Evolutionary conservation across 495 filamentous ascomycete genomes (phyloP).

Genomic region (Physcia stellaris): DNA sequence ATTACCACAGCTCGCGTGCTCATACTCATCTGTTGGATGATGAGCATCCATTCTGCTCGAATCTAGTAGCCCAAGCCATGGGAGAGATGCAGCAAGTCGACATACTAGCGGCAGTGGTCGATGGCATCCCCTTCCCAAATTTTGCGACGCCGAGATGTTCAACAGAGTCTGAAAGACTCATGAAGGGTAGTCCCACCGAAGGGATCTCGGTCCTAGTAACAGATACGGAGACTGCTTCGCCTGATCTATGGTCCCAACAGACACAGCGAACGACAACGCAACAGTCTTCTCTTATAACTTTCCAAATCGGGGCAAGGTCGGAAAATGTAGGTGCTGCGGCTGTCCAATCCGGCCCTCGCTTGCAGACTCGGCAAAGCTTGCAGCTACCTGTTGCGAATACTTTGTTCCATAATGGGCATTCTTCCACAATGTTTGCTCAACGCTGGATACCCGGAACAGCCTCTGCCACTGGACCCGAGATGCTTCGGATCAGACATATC

Average conservation of each 20-base stretch:
- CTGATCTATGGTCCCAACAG: slow-evolving; percentile 10
- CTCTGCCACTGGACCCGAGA: slow-evolving; percentile 2
- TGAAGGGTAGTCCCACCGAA: slow-evolving; percentile 2
- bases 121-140: slow-evolving; percentile 12
- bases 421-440: slow-evolving; percentile 44
- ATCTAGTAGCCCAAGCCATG: slow-evolving; percentile 5
- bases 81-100: slow-evolving; percentile 5
- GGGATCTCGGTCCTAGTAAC: slow-evolving; percentile 13
- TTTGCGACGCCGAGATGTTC: neutral
- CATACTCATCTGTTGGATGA: slow-evolving; percentile 12
- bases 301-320: slow-evolving; percentile 5
- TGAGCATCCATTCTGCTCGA: slow-evolving; percentile 5
- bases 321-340: neutral
- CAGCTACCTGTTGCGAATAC: slow-evolving; percentile 61
- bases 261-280: slow-evolving; percentile 2
- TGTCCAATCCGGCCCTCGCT: neutral
- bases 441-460: slow-evolving; percentile 31
- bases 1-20: no score
- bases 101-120: slow-evolving; percentile 14
- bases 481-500: slow-evolving; percentile 16
- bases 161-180: neutral
- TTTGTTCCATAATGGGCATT: slow-evolving; percentile 55
- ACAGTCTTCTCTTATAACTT: slow-evolving; percentile 8
- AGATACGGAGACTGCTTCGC: slow-evolving; percentile 9
- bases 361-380: neutral